Base-by-base conservation (phyloP, 2,329 filamentous ascomycete species). In the Fulvia fulva region DNA sequence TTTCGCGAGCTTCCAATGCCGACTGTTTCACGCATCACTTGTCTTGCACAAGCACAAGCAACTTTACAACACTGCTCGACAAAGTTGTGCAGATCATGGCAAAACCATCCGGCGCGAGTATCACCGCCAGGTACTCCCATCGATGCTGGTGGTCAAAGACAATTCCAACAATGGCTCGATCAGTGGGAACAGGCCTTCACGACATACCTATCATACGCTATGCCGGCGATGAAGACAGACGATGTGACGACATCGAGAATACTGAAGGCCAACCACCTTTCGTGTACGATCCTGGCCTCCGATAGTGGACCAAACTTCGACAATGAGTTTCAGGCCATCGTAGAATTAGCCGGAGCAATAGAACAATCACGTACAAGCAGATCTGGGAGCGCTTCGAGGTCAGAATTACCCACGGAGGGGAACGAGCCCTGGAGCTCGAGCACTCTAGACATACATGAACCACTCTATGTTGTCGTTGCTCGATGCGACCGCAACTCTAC, bases 211-310 rank as follows among this genome's bases (percentile, higher is more conserved):
- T 65, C 64, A 5, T 55, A 60, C 5, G 55, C 64, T 9, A 68
- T 69, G 67, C 54, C 68, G 2, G 52, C 58, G 12, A 68, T 72
- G 65, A 60, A 61, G 19, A 37, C 25, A 5, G 63, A 67, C n/a
- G 68, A 71, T 28, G 57, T 71, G n/a, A 65, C 64, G 14, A 61
- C 57, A 19, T 69, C 62, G 43, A 63, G 70, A 11, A 61, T 71
- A 9, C 61, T 72, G 23, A 72, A 72, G 53, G 68, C 70, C 5
- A 72, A 72, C 49, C 70, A 72, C 43, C 59, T 72, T 4, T 65
- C 64, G 28, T 70, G 69, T 56, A 65, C 63, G 22, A 63, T 72
- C n/a, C 56, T 72, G n/a, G 67, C 68, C 1, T 65, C 68, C 1
- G 59, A 64, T 23, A 49, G 51, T 51, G 63, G 65, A 12, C 51